Base-by-base conservation (phyloP, 2,329 filamentous ascomycete species). In the Diplocarpon mali region DNA sequence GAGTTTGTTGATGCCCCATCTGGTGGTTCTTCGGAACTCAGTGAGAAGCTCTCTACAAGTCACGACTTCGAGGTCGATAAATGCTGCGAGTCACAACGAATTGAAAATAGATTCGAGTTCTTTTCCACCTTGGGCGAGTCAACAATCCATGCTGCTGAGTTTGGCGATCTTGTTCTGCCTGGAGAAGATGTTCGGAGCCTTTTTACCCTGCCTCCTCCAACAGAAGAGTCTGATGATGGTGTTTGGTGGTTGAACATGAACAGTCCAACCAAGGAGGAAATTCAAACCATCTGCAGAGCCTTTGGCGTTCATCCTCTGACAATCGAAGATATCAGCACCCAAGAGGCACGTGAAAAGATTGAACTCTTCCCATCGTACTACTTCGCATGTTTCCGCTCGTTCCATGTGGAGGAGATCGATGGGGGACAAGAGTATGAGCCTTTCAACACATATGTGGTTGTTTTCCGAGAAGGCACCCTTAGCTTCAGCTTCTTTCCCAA, bases 161-260 rank as follows among this genome's bases (percentile, higher is more conserved):
- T 98, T 51, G 87, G 86, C 15, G 90, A 89, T 56, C 74, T 95
- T 8, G 76, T 95, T 4, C 78, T 95, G 46, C 88, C 89, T 2
- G 90, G 88, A 8, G 92, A 95, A 62, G 84, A 83, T 46, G 84
- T 96, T 57, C 82, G 86, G 28, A 87, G 88, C 45, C 76, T 98
- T 10, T 98, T 98, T 61, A 69, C 71, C 28, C 68, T 80, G 29
- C 78, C 78, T 5, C 78, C 78, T 6, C 78, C 80, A 54, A 70
- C 79, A 30, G 76, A 72, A 2, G 73, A 72, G 42, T 72, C 73
- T 27, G 76, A 79, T 27, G 76, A 79, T 49, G 90, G 90, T 57
- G 89, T 95, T n/a, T 98, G 90, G 89, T 98, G 92, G 92, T 73
- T 98, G 40, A 94, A 98, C 59, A 83, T 95, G 62, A 83, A 90